phyloP scores from a whole-genome alignment of 257 asterid species.

The Phtheirospermum japonicum region DNA sequence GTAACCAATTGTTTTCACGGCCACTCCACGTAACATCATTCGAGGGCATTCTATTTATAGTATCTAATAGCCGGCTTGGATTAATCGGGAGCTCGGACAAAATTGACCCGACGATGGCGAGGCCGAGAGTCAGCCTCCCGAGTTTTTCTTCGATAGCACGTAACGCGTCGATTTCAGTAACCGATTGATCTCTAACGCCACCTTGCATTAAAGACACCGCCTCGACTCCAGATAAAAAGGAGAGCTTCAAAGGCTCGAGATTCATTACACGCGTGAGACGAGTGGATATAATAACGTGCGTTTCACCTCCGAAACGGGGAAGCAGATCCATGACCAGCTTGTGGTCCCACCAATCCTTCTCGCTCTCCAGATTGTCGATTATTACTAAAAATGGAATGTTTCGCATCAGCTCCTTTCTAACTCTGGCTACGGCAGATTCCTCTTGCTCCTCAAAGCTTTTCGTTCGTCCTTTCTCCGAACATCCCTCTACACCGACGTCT shows the following conservation, averaged over 20 bases:
- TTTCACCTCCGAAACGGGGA: constrained; percentile 94
- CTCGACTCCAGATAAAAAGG: constrained; percentile 82
- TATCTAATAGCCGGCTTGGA: constrained; percentile 82
- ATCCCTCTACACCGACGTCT: constrained; percentile 76
- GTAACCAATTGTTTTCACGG: constrained; percentile 60
- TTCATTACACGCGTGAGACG: constrained; percentile 71
- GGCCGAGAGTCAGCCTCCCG: constrained; percentile 83
- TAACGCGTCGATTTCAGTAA: constrained; percentile 72
- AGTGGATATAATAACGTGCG: constrained; percentile 82
- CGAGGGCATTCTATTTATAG: constrained; percentile 79
- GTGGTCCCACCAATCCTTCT: constrained; percentile 98
- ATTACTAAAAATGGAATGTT: constrained; percentile 69
- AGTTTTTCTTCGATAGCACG: constrained; percentile 86
- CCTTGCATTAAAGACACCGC: constrained; percentile 92
- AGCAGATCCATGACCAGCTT: constrained; percentile 86
- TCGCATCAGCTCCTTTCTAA: constrained; percentile 83
- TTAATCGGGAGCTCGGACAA: constrained; percentile 91
- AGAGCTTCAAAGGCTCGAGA: constrained; percentile 79
- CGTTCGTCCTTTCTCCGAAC: constrained; percentile 46
- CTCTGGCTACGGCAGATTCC: constrained; percentile 68
- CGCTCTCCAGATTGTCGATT: constrained; percentile 84
- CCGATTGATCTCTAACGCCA: constrained; percentile 56
- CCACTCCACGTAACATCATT: constrained; percentile 50
- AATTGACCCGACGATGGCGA: constrained; percentile 87
- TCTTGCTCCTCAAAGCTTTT: constrained; percentile 91